Evolutionary conservation across 805 yeast genomes (phyloP).

Genomic region (Lipomyces chichibuensis): DNA sequence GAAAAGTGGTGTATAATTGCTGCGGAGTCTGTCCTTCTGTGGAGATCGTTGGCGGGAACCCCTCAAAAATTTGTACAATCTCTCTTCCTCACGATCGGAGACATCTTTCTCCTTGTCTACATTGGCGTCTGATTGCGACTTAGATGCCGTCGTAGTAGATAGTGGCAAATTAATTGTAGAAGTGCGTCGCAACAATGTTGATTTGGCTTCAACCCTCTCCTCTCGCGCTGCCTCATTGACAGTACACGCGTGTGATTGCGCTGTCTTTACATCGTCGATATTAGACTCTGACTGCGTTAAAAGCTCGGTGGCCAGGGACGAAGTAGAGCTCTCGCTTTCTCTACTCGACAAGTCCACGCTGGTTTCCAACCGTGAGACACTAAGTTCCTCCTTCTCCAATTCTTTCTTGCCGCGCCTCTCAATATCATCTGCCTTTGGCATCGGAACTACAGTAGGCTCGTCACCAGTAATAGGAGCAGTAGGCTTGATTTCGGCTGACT

Average conservation of each 20-base stretch:
- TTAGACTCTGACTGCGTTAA: neutral
- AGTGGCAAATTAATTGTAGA: neutral
- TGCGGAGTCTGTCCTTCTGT: constrained; percentile 3
- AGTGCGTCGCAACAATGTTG: neutral
- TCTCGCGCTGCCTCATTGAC: neutral
- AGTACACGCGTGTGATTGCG: neutral
- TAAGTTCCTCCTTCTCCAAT: neutral
- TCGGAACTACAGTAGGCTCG: neutral
- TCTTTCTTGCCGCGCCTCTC: neutral
- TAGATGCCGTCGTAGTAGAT: neutral
- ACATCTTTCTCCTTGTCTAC: constrained; percentile 1
- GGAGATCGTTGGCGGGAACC: constrained; percentile 4
- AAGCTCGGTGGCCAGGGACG: neutral
- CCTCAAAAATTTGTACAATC: constrained; percentile 26
- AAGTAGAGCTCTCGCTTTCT: neutral
- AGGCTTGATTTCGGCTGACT: neutral
- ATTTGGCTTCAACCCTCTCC: neutral
- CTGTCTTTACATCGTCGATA: neutral
- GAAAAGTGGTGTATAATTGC: constrained; percentile 11
- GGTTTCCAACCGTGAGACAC: neutral
- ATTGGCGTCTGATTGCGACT: neutral
- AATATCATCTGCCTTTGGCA: neutral
- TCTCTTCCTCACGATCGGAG: constrained; percentile 26
- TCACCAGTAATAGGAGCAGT: neutral
- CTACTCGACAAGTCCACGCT: neutral